These are phyloP conservation scores for Phytophthora ohioensis DNA, from an alignment of 352 stramenopile species.

Conservation along the genomic window DNA sequence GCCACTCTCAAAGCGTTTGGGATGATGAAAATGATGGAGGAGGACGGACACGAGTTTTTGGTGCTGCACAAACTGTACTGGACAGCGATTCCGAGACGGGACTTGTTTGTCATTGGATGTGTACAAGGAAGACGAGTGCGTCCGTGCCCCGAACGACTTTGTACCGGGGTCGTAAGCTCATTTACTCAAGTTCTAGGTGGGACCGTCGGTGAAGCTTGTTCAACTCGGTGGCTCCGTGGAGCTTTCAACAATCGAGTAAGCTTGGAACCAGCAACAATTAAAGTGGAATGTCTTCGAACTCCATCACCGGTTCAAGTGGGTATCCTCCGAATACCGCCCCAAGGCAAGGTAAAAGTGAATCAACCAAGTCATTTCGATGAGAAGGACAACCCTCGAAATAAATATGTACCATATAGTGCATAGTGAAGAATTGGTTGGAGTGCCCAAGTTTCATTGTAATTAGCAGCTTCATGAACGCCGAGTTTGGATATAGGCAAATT, in stretches of 20 bases:
- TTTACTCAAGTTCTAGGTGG: slow-evolving; percentile 38
- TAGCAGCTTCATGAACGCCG: too few relatives aligned
- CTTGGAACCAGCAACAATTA: slow-evolving; percentile 13
- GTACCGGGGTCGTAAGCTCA: slow-evolving; percentile 25
- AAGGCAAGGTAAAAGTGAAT: neutral
- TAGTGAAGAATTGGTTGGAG: too few relatives aligned
- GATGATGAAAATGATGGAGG: slow-evolving; percentile 36
- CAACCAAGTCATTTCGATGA: slow-evolving; percentile 19
- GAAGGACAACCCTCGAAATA: neutral
- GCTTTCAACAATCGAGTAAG: slow-evolving; percentile 25
- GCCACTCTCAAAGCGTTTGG: slow-evolving; percentile 38
- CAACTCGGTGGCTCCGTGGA: slow-evolving; percentile 7
- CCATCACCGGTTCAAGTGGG: neutral
- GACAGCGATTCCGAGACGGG: slow-evolving; percentile 24
- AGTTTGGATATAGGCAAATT: too few relatives aligned
- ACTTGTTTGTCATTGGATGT: slow-evolving; percentile 38
- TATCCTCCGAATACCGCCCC: neutral
- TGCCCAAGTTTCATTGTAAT: too few relatives aligned
- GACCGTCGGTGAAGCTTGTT: neutral
- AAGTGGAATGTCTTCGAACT: slow-evolving; percentile 9
- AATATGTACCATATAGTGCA: too few relatives aligned
- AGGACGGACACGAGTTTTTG: slow-evolving; percentile 31
- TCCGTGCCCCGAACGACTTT: slow-evolving; percentile 26
- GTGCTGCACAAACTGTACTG: slow-evolving; percentile 41
- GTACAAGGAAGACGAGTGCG: slow-evolving; percentile 32